These are phyloP conservation scores for Xylaria sp. DNA, from an alignment of 2,329 filamentous ascomycete genomes.

Conservation along the genomic window DNA sequence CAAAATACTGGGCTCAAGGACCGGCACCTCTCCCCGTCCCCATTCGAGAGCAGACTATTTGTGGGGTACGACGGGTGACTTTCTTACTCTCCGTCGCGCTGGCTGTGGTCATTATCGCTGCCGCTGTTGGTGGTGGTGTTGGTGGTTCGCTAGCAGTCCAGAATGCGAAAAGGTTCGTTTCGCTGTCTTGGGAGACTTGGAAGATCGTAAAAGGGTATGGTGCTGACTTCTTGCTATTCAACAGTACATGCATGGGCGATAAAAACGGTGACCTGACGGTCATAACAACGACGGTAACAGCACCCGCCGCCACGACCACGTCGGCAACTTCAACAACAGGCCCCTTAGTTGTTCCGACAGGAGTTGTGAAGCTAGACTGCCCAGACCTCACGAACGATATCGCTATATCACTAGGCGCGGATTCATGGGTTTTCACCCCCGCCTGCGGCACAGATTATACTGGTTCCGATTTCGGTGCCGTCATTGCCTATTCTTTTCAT, in stretches of 20 bases:
- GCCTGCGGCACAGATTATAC: constrained; percentile 34
- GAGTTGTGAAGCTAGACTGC: constrained; percentile 39
- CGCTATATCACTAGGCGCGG: constrained; percentile 24
- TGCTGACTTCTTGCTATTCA: constrained; percentile 12
- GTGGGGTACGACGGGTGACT: constrained; percentile 36
- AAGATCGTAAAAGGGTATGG: background rate
- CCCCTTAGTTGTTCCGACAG: constrained; percentile 35
- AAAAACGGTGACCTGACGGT: background rate
- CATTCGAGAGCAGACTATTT: constrained; percentile 33
- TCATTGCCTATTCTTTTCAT: constrained; percentile 39
- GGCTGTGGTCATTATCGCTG: constrained; percentile 38
- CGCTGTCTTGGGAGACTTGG: background rate
- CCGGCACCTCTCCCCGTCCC: background rate
- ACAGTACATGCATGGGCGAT: constrained; percentile 23
- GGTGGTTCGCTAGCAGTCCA: constrained; percentile 43
- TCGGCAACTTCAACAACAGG: constrained; percentile 19
- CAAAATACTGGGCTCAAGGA: constrained; percentile 4
- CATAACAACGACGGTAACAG: constrained; percentile 19
- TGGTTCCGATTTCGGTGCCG: constrained; percentile 33
- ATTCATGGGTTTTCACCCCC: constrained; percentile 38
- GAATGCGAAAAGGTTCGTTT: constrained; percentile 37
- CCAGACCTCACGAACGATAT: constrained; percentile 30
- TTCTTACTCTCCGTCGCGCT: constrained; percentile 40
- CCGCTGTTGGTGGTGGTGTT: constrained; percentile 42
- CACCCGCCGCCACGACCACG: constrained; percentile 20